phyloP scores from a whole-genome alignment of 1,284 basidiomycete genomes.

The Ceratobasidium sp. region DNA sequence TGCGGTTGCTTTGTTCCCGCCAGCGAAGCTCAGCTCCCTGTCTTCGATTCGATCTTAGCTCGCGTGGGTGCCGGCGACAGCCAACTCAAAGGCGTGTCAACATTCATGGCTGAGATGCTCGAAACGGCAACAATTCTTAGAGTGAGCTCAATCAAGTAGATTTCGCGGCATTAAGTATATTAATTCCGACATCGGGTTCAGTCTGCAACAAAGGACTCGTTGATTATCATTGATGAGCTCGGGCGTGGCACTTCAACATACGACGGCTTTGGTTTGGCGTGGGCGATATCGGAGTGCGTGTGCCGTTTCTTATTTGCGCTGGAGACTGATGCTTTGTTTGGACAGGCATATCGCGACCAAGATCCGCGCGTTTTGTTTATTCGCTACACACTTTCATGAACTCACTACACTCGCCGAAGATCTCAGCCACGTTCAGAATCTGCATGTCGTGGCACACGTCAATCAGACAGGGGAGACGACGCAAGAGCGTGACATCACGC shows the following conservation, averaged over 20 bases:
- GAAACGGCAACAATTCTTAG: constrained; percentile 96
- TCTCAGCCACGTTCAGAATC: constrained; percentile 88
- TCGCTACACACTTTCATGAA: constrained; percentile 99
- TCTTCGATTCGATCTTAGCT: constrained; percentile 97
- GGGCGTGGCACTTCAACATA: constrained; percentile 98
- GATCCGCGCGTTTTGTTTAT: constrained; percentile 93
- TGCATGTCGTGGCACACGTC: constrained; percentile 96
- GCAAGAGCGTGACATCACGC: constrained; percentile 86
- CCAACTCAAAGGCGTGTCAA: constrained; percentile 96
- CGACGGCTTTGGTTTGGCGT: constrained; percentile 98
- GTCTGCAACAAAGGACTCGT: constrained; percentile 91
- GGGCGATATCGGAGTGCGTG: constrained; percentile 95
- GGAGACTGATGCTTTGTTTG: not conserved
- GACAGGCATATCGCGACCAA: constrained; percentile 88
- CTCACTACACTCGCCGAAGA: constrained; percentile 91
- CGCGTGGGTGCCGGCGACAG: constrained; percentile 98
- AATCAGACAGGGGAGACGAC: constrained; percentile 62
- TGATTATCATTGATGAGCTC: constrained; percentile 98
- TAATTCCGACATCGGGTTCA: constrained; percentile 52
- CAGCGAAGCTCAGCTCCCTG: constrained; percentile 82
- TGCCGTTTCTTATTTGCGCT: not conserved
- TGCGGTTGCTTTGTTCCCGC: constrained; percentile 96
- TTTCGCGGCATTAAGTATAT: not conserved
- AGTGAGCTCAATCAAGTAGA: constrained; percentile 58
- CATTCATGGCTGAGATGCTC: constrained; percentile 99